Evolutionary conservation across 2,329 filamentous ascomycete genomes (phyloP), one percentile per base, ranked within the genome.

Genomic region (Tolypocladium tropicale): DNA sequence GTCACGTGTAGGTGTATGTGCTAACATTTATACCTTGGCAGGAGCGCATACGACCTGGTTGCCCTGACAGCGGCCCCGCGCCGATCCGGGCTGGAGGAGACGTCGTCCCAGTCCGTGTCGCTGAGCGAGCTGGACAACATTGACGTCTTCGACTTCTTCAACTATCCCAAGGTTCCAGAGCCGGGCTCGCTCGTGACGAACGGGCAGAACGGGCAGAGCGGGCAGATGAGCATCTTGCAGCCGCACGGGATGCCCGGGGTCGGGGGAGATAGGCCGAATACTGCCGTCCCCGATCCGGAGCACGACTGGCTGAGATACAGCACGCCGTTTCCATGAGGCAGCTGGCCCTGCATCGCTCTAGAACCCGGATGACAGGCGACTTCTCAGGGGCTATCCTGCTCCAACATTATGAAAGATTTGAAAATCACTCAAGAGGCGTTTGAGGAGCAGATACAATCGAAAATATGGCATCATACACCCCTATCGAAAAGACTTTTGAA

Each of bases 121-220:
- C 64, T 72, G 5, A 69, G 64, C 58, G 74, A 76, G 56, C 64
- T 76, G 2, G 74, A 76, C 57, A 72, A 70, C 49, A 73, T 76
- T 23, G 73, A 76, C 30, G 67, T 76, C 3, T 76, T 76, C 49
- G 74, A 75, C 59, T 76, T 76, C 56, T 76, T 76, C 62, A 74
- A 76, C 28, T 73, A 71, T 46, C 74, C 74, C 14, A 71, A 70
- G 21, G 56, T 71, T 1, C 55, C 64, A 1, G 63, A 66, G 33
- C 56, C 63, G 16, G 58, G 52, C 5, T 52, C 61, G 9, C 56
- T 60, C 11, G 55, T 56, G 0, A 53, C 62, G 0, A 61, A 57
- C 4, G 61, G 63, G 1, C 39, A 43, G 39, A 23, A 56, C 5
- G 61, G 63, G 1, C 39, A 43, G 39, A 23, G 56, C 5, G 61